Base-by-base conservation (phyloP, 139 green algal species). In the Trebouxia sp. region DNA sequence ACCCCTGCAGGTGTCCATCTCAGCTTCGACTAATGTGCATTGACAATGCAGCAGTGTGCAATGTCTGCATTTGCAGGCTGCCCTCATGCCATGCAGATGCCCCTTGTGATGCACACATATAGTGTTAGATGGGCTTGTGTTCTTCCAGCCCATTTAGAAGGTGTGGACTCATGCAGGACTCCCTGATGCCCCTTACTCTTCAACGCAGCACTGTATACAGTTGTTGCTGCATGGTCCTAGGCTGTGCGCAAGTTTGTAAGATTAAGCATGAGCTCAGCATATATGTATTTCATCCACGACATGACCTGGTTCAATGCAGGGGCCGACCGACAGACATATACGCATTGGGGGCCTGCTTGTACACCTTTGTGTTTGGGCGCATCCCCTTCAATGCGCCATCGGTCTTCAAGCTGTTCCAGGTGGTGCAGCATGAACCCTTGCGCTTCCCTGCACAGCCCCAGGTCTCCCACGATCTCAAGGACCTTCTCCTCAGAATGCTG, bases 291-390 rank as follows among this genome's bases (percentile, higher is more conserved):
- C n/a, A n/a, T n/a, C n/a, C n/a, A n/a, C n/a, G n/a, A n/a, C n/a
- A n/a, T n/a, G n/a, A n/a, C n/a, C n/a, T n/a, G n/a, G n/a, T n/a
- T n/a, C n/a, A n/a, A 12, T 62, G n/a, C 88, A 91, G 87, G 80
- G 93, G 92, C 17, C 86, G 89, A 2, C 89, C 92, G 9, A 93
- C 92, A 28, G 93, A 97, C 82, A 84, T 95, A 41, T 97, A 95
- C 69, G 91, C 93, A 0, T 81, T 96, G 84, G 93, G 93, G 39
- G 91, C 85, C n/a, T 95, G 91, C 87, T 81, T 97, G 39, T 96
- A 92, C 87, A 90, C 90, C 35, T 91, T 96, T 78, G 75, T 95
- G 12, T 96, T 89, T 72, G 92, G 92, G 0, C 84, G 84, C 56
- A 94, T 97, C 66, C 93, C 93, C 65, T 96, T 96, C 85, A 89